Percentiles rank a stretch among this genome's conserved stretches.
These are phyloP conservation scores for Cystobasidium sp. DNA, from an alignment of 1,284 basidiomycete genomes.

Conservation along the genomic window DNA sequence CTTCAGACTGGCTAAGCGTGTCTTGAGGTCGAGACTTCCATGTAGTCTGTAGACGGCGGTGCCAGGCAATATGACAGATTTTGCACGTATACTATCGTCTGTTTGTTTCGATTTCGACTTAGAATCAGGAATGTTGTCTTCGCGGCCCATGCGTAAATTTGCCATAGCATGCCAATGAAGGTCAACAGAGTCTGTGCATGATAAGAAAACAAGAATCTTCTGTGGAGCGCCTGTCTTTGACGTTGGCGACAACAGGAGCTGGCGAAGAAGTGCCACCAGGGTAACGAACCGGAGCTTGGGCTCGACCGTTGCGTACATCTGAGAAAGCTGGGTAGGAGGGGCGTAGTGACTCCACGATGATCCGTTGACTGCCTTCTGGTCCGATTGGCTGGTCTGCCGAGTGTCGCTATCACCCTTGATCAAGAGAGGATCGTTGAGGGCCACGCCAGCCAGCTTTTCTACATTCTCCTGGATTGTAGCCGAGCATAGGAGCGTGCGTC, in stretches of 20 bases:
- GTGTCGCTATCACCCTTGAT: slow-evolving; percentile 64
- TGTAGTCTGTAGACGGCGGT: slow-evolving; percentile 89
- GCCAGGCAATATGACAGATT: slow-evolving; percentile 65
- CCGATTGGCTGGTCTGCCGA: not conserved
- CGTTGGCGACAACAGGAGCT: slow-evolving; percentile 62
- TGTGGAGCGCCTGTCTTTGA: slow-evolving; percentile 58
- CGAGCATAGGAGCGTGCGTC: slow-evolving; percentile 87
- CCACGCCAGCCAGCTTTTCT: slow-evolving; percentile 84
- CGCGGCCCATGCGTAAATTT: slow-evolving; percentile 71
- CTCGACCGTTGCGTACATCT: slow-evolving; percentile 90
- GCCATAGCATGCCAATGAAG: slow-evolving; percentile 93
- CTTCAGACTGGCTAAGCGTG: slow-evolving; percentile 78
- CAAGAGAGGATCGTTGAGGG: slow-evolving; percentile 67
- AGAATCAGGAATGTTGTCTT: slow-evolving; percentile 38
- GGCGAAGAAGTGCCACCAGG: slow-evolving; percentile 80
- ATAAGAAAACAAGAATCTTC: slow-evolving; percentile 89
- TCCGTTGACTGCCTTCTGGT: not conserved
- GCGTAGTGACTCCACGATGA: slow-evolving; percentile 55
- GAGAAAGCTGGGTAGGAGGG: slow-evolving; percentile 90
- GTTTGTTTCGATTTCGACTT: slow-evolving; percentile 45
- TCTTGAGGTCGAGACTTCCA: slow-evolving; percentile 82
- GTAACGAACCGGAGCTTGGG: slow-evolving; percentile 91
- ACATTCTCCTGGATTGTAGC: slow-evolving; percentile 96
- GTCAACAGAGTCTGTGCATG: slow-evolving; percentile 96
- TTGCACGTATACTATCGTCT: slow-evolving; percentile 54